A percentile compares a stretch with the other conserved stretches of the same genome.
phyloP scores from a whole-genome alignment of 306 rosid species.

The Calophaca sinica region DNA sequence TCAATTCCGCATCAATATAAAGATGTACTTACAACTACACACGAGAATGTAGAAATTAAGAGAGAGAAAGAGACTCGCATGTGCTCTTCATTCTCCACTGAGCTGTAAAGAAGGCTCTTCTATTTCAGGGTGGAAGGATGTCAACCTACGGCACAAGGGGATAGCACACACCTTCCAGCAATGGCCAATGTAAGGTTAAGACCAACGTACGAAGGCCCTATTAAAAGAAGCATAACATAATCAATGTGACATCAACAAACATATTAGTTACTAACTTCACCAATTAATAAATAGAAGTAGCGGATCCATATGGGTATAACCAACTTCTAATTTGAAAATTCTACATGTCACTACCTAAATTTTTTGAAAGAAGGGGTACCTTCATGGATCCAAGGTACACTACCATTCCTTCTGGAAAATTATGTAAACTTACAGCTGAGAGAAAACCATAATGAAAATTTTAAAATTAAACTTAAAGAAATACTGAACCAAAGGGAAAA shows the following conservation, averaged over 20 bases:
- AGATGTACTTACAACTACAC: too few relatives aligned
- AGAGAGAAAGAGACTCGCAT: too few relatives aligned
- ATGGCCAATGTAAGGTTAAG: slow-evolving; percentile 89
- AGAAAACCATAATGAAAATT: slow-evolving; percentile 11
- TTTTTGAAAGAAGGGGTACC: slow-evolving; percentile 55
- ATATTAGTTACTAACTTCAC: not conserved
- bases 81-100: too few relatives aligned
- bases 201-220: slow-evolving; percentile 94
- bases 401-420: slow-evolving; percentile 99
- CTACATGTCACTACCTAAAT: slow-evolving; percentile 15
- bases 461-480: not conserved
- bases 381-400: slow-evolving; percentile 96
- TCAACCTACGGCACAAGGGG: too few relatives aligned
- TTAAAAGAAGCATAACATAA: slow-evolving; percentile 37
- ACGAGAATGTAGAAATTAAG: too few relatives aligned
- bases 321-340: slow-evolving; percentile 22
- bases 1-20: too few relatives aligned
- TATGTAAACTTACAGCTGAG: slow-evolving; percentile 89
- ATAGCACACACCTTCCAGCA: too few relatives aligned
- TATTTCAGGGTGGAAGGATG: too few relatives aligned
- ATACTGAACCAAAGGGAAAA: too few relatives aligned
- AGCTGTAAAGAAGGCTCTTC: too few relatives aligned
- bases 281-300: too few relatives aligned
- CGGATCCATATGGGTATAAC: too few relatives aligned
- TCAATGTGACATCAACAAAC: slow-evolving; percentile 32